These are phyloP conservation scores for Penicillium decumbens DNA, from an alignment of 2,329 filamentous ascomycete genomes.

Conservation along the genomic window DNA sequence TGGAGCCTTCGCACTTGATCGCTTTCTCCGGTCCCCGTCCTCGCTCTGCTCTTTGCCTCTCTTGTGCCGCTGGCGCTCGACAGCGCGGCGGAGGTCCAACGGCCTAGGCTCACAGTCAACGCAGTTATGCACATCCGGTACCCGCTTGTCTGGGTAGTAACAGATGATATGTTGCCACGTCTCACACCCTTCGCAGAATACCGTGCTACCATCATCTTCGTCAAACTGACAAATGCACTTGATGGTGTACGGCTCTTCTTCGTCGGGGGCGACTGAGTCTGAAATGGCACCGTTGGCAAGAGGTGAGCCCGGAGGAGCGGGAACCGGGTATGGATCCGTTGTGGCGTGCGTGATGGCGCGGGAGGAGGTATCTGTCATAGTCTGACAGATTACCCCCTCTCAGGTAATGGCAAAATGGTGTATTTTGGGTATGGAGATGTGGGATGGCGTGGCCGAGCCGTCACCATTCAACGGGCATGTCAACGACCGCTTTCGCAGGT, in stretches of 20 bases:
- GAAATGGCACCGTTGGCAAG: slow-evolving; percentile 41
- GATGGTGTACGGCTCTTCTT: slow-evolving; percentile 68
- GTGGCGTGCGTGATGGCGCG: slow-evolving; percentile 47
- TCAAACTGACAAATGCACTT: slow-evolving; percentile 94
- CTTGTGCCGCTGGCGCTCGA: slow-evolving; percentile 64
- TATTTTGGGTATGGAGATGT: slow-evolving; percentile 8
- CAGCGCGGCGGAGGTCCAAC: slow-evolving; percentile 69
- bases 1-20: slow-evolving; percentile 71
- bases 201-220: slow-evolving; percentile 96
- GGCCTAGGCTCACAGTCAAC: slow-evolving; percentile 76
- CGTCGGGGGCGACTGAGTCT: slow-evolving; percentile 40
- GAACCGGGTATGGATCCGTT: slow-evolving; percentile 45
- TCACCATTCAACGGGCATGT: slow-evolving; percentile 22
- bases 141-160: slow-evolving; percentile 79
- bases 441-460: slow-evolving; percentile 15
- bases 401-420: slow-evolving; percentile 28
- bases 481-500: slow-evolving; percentile 10
- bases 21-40: slow-evolving; percentile 68
- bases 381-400: slow-evolving; percentile 49
- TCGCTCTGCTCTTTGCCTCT: slow-evolving; percentile 56
- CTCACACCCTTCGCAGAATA: slow-evolving; percentile 91
- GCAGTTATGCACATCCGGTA: slow-evolving; percentile 76
- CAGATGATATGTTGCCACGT: slow-evolving; percentile 98
- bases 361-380: slow-evolving; percentile 53
- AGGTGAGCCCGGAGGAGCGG: slow-evolving; percentile 43